A percentile compares a stretch with the other conserved stretches of the same genome.
These are phyloP conservation scores for Penicillium sp. DNA, from an alignment of 2,329 filamentous ascomycete species.

Conservation along the genomic window DNA sequence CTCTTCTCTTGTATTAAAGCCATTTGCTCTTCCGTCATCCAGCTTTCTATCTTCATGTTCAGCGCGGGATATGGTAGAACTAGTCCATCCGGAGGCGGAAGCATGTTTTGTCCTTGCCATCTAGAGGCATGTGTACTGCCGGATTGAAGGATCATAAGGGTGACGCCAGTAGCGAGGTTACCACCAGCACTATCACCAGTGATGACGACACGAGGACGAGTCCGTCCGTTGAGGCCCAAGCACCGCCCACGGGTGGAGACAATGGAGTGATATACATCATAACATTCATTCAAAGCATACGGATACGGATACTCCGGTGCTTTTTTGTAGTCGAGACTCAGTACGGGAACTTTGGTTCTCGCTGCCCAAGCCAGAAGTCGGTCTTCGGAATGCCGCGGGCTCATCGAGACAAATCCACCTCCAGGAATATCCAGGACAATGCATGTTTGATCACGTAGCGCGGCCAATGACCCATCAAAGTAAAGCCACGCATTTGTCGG, in stretches of 20 bases:
- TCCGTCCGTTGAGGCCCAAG: slow-evolving; percentile 61
- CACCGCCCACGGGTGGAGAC: slow-evolving; percentile 64
- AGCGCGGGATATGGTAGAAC: slow-evolving; percentile 81
- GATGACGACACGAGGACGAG: slow-evolving; percentile 59
- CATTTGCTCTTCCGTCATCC: slow-evolving; percentile 99
- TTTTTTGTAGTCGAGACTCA: slow-evolving; percentile 86
- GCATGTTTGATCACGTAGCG: slow-evolving; percentile 65
- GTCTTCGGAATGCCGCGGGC: slow-evolving; percentile 83
- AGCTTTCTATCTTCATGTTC: slow-evolving; percentile 96
- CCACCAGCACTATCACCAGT: slow-evolving; percentile 78
- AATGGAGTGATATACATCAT: slow-evolving; percentile 71
- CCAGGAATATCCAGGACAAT: slow-evolving; percentile 84
- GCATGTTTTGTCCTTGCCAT: too few species aligned
- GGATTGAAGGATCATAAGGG: slow-evolving; percentile 80
- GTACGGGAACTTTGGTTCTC: slow-evolving; percentile 73
- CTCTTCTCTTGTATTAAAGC: slow-evolving; percentile 76
- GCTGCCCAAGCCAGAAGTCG: slow-evolving; percentile 87
- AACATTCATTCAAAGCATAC: slow-evolving; percentile 77
- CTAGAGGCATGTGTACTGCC: too few species aligned
- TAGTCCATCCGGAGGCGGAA: slow-evolving; percentile 70
- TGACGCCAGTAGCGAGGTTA: slow-evolving; percentile 69
- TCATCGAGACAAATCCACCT: slow-evolving; percentile 96
- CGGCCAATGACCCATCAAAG: slow-evolving; percentile 75
- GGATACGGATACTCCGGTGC: slow-evolving; percentile 78
- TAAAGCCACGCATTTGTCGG: slow-evolving; percentile 84